These are phyloP conservation scores for Pyrus communis DNA, from an alignment of 306 rosid species.

Conservation along the genomic window DNA sequence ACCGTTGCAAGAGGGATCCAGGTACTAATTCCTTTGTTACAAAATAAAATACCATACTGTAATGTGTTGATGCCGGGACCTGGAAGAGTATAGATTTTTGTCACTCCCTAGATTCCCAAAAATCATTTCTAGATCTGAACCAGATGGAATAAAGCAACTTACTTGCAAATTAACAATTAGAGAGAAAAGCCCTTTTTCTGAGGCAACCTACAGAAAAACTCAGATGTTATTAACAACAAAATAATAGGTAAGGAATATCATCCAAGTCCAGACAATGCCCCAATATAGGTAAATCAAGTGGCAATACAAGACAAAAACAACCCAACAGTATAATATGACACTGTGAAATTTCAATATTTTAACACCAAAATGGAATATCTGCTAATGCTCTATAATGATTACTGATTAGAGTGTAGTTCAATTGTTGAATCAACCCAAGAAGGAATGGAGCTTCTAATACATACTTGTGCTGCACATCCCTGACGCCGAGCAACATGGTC, in stretches of 20 bases:
- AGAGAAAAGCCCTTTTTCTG: conserved; percentile 89
- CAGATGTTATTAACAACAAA: background rate
- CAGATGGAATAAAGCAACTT: conserved; percentile 34
- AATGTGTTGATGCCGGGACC: conserved; percentile 95
- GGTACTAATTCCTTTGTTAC: conserved; percentile 74
- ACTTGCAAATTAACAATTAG: conserved; percentile 79
- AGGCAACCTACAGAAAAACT: conserved; percentile 59
- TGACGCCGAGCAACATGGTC: conserved; percentile 93
- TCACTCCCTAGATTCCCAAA: conserved; percentile 18
- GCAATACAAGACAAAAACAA: background rate
- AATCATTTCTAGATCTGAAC: background rate
- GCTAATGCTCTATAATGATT: background rate
- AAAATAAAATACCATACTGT: conserved; percentile 96
- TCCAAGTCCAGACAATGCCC: background rate
- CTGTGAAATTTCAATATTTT: background rate
- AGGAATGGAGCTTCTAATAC: conserved; percentile 9
- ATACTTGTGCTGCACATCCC: conserved; percentile 95
- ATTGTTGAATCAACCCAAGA: background rate
- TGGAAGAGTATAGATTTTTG: conserved; percentile 23
- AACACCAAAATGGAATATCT: background rate
- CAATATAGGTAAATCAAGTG: background rate
- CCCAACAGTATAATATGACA: background rate
- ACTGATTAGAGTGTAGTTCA: background rate
- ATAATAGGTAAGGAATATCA: background rate
- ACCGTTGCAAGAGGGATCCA: conserved; percentile 90